A percentile compares a stretch with the other conserved stretches of the same genome.
These are phyloP conservation scores for Teratosphaeria destructans DNA, from an alignment of 2,329 filamentous ascomycete species.

Conservation along the genomic window DNA sequence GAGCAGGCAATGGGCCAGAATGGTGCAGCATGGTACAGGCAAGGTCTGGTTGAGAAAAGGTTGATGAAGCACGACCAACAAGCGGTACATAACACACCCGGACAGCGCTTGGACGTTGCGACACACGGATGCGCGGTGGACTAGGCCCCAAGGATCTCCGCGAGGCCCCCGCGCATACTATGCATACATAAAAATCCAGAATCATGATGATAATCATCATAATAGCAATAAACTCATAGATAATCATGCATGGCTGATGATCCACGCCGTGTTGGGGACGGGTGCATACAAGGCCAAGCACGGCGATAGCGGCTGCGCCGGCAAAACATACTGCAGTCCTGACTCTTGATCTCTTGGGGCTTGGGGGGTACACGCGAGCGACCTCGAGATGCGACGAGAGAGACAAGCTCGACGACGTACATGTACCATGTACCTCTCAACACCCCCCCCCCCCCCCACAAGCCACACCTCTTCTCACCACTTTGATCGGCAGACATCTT, in stretches of 20 bases:
- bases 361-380: neutral
- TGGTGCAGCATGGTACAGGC: neutral
- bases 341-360: neutral
- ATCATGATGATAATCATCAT: too few species aligned
- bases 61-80: neutral
- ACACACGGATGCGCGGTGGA: neutral
- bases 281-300: constrained; percentile 7
- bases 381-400: neutral
- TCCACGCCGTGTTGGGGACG: constrained; percentile 11
- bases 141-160: neutral
- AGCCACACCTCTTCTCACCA: neutral
- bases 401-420: neutral
- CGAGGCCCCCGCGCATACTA: neutral
- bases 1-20: neutral
- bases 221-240: neutral
- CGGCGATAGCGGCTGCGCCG: constrained; percentile 12
- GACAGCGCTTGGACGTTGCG: neutral
- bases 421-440: neutral
- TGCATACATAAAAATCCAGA: too few species aligned
- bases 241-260: neutral
- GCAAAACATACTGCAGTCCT: constrained; percentile 1
- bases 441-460: neutral
- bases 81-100: neutral
- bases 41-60: neutral
- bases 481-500: neutral